Evolutionary conservation across 768 basidiomycete species (phyloP).

Genomic region (Cyathus striatus): DNA sequence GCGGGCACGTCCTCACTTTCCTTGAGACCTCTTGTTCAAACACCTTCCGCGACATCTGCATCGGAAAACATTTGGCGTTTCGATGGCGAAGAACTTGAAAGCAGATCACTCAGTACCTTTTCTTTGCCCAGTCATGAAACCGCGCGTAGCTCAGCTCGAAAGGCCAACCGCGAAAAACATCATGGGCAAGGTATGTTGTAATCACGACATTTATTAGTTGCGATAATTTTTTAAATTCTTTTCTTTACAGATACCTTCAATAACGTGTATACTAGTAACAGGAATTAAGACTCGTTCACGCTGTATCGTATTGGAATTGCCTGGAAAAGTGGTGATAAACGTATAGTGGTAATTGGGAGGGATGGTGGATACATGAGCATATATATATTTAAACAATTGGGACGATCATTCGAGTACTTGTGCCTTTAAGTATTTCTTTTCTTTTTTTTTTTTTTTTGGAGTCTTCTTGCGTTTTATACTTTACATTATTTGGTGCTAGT

Average conservation of each 20-base stretch:
- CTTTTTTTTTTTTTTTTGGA: constrained; percentile 3
- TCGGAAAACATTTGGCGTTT: constrained; percentile 64
- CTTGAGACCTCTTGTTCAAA: neutral
- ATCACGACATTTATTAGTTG: neutral
- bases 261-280: neutral
- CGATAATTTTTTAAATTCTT: neutral
- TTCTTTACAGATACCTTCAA: neutral
- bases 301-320: too few relatives aligned
- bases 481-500: neutral
- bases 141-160: constrained; percentile 29
- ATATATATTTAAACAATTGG: neutral
- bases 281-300: neutral
- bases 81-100: constrained; percentile 72
- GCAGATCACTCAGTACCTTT: constrained; percentile 45
- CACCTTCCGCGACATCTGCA: constrained; percentile 15
- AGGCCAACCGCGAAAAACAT: constrained; percentile 30
- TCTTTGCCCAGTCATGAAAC: constrained; percentile 39
- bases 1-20: constrained; percentile 6
- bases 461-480: neutral
- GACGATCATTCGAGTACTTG: neutral
- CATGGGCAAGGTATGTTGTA: constrained; percentile 10
- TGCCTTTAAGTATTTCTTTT: too few relatives aligned
- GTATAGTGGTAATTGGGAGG: too few relatives aligned
- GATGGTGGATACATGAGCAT: neutral
- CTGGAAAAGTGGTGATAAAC: too few relatives aligned